Percentiles rank a stretch among this genome's conserved stretches.
phyloP scores from a whole-genome alignment of 2,329 filamentous ascomycete species.

The Sclerotinia spermophila region DNA sequence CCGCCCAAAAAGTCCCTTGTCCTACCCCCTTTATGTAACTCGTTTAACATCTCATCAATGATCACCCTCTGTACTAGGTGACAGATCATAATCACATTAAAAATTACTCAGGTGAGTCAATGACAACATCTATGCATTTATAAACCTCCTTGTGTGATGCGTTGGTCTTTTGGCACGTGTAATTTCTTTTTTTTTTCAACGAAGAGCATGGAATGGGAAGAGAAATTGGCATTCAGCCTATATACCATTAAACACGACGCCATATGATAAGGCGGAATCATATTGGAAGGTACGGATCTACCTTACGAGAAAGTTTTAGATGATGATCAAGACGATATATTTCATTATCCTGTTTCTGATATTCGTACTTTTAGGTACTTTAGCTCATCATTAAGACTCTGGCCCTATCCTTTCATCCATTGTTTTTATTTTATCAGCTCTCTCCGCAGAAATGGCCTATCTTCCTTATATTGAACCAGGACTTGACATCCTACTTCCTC shows the following conservation, averaged over 20 bases:
- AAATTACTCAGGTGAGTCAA: conserved; percentile 17
- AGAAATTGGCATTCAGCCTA: background rate
- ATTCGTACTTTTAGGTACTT: background rate
- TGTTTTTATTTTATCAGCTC: background rate
- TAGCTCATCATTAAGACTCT: background rate
- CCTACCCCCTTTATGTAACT: conserved; percentile 12
- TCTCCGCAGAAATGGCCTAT: background rate
- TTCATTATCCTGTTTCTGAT: background rate
- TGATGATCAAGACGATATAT: background rate
- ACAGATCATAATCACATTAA: background rate
- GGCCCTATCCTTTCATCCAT: background rate
- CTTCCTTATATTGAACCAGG: conserved; percentile 16
- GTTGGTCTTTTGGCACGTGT: conserved; percentile 1
- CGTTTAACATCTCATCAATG: background rate
- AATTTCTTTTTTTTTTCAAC: no score
- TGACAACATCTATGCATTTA: background rate
- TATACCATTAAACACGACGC: background rate
- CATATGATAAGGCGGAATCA: background rate
- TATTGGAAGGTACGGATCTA: background rate
- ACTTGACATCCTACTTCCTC: conserved; percentile 3
- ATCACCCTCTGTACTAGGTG: conserved; percentile 6
- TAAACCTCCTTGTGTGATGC: background rate
- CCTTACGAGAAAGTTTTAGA: background rate
- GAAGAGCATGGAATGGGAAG: background rate
- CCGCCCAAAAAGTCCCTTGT: background rate